phyloP scores from a whole-genome alignment of 2,329 filamentous ascomycete species.

The Beauveria australis region DNA sequence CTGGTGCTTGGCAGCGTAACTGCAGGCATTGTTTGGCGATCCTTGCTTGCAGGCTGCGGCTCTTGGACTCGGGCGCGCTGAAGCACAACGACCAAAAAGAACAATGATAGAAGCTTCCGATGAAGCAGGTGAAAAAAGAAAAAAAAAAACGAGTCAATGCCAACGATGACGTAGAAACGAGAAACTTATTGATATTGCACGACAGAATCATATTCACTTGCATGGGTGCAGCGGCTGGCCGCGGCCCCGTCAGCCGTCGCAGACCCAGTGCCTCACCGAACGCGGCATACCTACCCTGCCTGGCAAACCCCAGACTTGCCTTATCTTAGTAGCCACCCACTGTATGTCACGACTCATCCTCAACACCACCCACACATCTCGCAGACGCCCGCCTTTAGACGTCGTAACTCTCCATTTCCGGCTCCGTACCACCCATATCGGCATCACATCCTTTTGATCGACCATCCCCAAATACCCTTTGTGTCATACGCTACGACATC shows the following conservation, averaged over 20 bases:
- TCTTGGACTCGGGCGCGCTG: too few relatives aligned
- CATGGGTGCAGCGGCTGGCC: conserved; percentile 3
- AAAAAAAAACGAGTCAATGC: not conserved
- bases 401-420: not conserved
- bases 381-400: not conserved
- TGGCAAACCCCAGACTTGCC: not conserved
- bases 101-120: not conserved
- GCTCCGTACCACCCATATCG: not conserved
- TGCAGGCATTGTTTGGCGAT: not conserved
- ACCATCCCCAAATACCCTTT: not conserved
- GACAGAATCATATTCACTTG: too few relatives aligned
- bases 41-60: too few relatives aligned
- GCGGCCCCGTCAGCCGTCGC: not conserved
- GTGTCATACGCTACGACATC: not conserved
- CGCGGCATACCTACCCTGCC: not conserved
- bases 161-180: too few relatives aligned
- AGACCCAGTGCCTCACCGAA: not conserved
- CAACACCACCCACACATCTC: not conserved
- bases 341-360: conserved; percentile 2
- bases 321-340: too few relatives aligned
- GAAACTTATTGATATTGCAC: too few relatives aligned
- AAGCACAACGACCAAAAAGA: too few relatives aligned
- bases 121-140: not conserved
- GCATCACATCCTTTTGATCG: not conserved
- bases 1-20: not conserved